phyloP scores from a whole-genome alignment of 148 eudicot genomes.

The Fagopyrum homotropicum region DNA sequence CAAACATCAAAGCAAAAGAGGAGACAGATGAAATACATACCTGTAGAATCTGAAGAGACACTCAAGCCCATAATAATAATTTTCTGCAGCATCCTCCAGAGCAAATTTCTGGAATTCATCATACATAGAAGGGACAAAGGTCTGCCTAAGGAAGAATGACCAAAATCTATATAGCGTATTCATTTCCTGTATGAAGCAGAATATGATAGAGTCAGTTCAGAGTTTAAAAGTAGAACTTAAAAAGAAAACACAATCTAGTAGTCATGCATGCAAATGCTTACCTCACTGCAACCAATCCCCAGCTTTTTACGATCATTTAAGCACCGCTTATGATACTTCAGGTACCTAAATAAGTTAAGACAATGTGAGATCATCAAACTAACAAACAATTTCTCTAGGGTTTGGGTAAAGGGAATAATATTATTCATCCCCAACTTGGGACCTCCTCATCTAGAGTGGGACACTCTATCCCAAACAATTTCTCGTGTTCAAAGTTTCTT shows the following conservation, averaged over 20 bases:
- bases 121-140: constrained; percentile 71
- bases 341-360: constrained; percentile 48
- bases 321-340: constrained; percentile 77
- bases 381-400: background rate
- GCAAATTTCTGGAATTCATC: constrained; percentile 69
- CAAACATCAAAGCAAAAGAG: background rate
- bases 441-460: background rate
- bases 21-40: constrained; percentile 38
- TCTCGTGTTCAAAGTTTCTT: constrained; percentile 21
- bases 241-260: background rate
- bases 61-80: constrained; percentile 80
- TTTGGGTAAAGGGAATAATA: background rate
- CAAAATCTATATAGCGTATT: constrained; percentile 93
- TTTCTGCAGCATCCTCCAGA: constrained; percentile 76
- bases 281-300: constrained; percentile 96
- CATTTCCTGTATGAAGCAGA: constrained; percentile 66
- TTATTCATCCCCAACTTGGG: background rate
- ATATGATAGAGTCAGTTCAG: background rate
- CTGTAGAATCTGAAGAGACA: constrained; percentile 94
- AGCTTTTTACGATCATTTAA: constrained; percentile 74
- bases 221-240: background rate
- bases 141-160: constrained; percentile 76
- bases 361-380: background rate
- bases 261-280: constrained; percentile 18
- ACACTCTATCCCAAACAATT: background rate